A percentile compares a stretch with the other conserved stretches of the same genome.
Evolutionary conservation across 768 basidiomycete genomes (phyloP).

Genomic region (Gyrodon lividus): DNA sequence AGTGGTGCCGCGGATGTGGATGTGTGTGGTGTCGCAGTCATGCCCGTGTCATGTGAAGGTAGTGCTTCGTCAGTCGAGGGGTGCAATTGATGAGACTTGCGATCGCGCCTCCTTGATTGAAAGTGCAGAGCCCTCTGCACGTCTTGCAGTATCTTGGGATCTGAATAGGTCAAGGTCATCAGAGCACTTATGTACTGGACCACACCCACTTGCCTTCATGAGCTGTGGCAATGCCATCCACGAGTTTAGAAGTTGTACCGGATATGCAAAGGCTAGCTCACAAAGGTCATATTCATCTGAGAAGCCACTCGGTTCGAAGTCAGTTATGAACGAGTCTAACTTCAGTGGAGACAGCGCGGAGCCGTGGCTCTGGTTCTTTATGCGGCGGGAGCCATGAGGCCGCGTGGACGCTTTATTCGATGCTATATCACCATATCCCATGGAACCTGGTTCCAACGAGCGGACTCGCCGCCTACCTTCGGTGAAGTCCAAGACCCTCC

Average conservation of each 20-base stretch:
- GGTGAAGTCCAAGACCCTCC: conserved; percentile 1
- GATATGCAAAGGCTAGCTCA: conserved; percentile 37
- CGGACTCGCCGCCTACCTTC: conserved; percentile 21
- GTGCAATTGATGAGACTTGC: conserved; percentile 33
- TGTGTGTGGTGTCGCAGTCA: conserved; percentile 29
- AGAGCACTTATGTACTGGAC: conserved; percentile 8
- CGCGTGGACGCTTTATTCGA: conserved; percentile 16
- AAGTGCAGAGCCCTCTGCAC: conserved; percentile 73
- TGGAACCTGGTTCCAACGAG: conserved; percentile 21
- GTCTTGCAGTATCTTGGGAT: conserved; percentile 78
- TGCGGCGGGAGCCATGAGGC: conserved; percentile 19
- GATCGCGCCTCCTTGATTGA: conserved; percentile 74
- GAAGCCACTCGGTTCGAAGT: conserved; percentile 46
- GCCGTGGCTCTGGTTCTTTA: conserved; percentile 19
- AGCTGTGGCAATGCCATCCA: conserved; percentile 39
- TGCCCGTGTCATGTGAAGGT: conserved; percentile 26
- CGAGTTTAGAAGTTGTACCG: conserved; percentile 11
- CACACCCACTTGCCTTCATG: conserved; percentile 61
- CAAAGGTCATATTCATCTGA: conserved; percentile 79
- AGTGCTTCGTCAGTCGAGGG: conserved; percentile 19
- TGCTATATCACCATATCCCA: conserved; percentile 9
- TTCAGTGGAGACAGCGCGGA: conserved; percentile 19
- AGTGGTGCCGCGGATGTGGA: conserved; percentile 29
- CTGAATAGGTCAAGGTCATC: conserved; percentile 36
- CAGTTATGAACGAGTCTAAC: conserved; percentile 28